Base-by-base conservation (phyloP, 305 asterid genomes). In the Coffea humblotiana region DNA sequence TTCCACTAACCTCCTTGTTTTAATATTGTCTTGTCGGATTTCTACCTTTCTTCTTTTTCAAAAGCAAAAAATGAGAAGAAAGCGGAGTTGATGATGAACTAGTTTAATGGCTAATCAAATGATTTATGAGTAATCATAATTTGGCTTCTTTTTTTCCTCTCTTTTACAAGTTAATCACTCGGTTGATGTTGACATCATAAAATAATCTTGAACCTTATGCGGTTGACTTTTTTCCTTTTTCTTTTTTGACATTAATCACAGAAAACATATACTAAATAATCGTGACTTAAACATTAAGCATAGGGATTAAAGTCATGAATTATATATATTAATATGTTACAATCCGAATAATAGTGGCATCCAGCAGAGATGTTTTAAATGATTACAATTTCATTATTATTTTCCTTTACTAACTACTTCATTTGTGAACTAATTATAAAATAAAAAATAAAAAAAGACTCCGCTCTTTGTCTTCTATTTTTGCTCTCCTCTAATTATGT, bases 1-100 rank as follows among this genome's bases (percentile, higher is more conserved):
- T 76, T 64, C 79, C 79, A 76, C 79, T 76, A 64, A 64, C 35
- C 64, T 64, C 79, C 79, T 47, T 76, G 79, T 76, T 76, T 76
- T 76, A 48, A 67, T 76, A 76, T 76, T 13, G 60, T 11, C 16
- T 47, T 76, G 79, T 76, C 72, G 79, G 79, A 47, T n/a, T 63
- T 76, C 61, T 23, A 76, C 51, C 79, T 76, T 76, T 64, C 37
- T 35, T 73, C 79, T 63, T 65, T 64, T 16, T 74, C 15, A 7
- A 76, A 76, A 76, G 65, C 73, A 63, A 27, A 47, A 16, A 48
- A 48, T 43, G 58, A 43, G 7, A 0, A 77, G 23, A 64, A 65
- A 73, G 76, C 21, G 23, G 73, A 13, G 32, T 48, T 23, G 14
- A 16, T 25, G 25, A 77, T 16, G 40, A 35, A 29, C 65, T 77